A percentile compares a stretch with the other conserved stretches of the same genome.
These are phyloP conservation scores for Irpex rosettiformis DNA, from an alignment of 1,284 basidiomycete genomes.

Conservation along the genomic window DNA sequence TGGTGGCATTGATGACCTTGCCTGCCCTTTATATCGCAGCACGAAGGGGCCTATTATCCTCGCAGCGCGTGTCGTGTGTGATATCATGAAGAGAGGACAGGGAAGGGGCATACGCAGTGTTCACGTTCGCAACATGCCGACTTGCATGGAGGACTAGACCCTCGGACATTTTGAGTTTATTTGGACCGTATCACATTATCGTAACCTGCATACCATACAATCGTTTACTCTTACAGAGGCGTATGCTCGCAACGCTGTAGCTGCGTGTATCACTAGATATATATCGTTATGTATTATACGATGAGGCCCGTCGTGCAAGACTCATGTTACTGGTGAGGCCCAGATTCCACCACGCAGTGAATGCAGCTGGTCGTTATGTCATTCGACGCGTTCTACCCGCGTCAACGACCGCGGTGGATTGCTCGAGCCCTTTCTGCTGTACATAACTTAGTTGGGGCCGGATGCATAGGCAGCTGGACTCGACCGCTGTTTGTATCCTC, in stretches of 20 bases:
- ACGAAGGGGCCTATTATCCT: conserved; percentile 1
- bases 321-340: conserved; percentile 7
- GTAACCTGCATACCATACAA: conserved; percentile 12
- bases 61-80: neutral
- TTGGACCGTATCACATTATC: conserved; percentile 9
- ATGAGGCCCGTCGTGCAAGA: conserved; percentile 1
- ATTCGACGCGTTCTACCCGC: neutral
- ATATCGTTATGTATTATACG: conserved; percentile 8
- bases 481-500: too few species aligned
- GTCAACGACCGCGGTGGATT: neutral
- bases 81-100: conserved; percentile 6
- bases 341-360: neutral
- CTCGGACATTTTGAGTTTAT: conserved; percentile 14
- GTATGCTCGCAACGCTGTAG: conserved; percentile 10
- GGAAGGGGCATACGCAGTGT: conserved; percentile 8
- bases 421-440: neutral
- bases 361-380: neutral
- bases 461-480: neutral
- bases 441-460: neutral
- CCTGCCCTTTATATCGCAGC: conserved; percentile 6
- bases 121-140: conserved; percentile 3
- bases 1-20: conserved; percentile 5
- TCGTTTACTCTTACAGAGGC: conserved; percentile 6
- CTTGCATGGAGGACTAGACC: conserved; percentile 7
- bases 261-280: conserved; percentile 14